Conservation (phyloP, 2,329 filamentous ascomycete genomes). For the Monosporascus ibericus region DNA sequence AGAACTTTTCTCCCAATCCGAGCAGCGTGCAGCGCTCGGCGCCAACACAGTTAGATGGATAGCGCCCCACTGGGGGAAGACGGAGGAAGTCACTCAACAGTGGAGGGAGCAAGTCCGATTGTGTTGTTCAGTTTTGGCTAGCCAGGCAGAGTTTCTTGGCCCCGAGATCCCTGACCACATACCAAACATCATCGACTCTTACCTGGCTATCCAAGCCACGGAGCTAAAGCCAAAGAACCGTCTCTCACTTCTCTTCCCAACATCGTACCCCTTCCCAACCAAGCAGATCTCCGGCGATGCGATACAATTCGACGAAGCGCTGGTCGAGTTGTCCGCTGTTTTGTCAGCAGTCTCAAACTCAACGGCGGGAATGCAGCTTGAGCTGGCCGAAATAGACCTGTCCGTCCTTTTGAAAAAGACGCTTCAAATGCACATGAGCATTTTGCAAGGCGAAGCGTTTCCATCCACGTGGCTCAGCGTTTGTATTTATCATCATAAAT, state of each 20-base stretch:
- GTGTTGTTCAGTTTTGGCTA: conserved; percentile 87
- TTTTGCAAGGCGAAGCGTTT: conserved; percentile 84
- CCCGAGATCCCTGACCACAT: conserved; percentile 84
- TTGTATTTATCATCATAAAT: conserved; percentile 88
- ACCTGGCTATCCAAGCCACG: conserved; percentile 63
- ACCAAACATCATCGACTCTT: conserved; percentile 85
- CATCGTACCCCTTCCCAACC: conserved; percentile 79
- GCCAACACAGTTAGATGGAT: conserved; percentile 87
- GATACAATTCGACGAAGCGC: conserved; percentile 69
- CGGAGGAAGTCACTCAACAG: conserved; percentile 67
- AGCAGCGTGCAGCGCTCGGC: conserved; percentile 67
- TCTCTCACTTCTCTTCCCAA: conserved; percentile 85
- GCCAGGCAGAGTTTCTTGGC: conserved; percentile 71
- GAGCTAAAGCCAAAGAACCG: conserved; percentile 51
- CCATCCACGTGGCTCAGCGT: conserved; percentile 86
- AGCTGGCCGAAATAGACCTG: conserved; percentile 68
- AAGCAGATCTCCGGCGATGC: conserved; percentile 56
- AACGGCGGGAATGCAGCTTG: conserved; percentile 67
- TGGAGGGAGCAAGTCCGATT: conserved; percentile 91
- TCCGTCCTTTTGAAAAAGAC: conserved; percentile 70
- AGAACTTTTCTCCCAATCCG: conserved; percentile 71
- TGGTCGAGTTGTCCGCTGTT: conserved; percentile 84
- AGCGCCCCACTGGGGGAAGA: conserved; percentile 84
- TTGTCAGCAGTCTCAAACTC: conserved; percentile 76
- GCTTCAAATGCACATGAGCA: conserved; percentile 80